These are phyloP conservation scores for Aspergillus sp. DNA, from an alignment of 2,329 filamentous ascomycete genomes.

Conservation along the genomic window DNA sequence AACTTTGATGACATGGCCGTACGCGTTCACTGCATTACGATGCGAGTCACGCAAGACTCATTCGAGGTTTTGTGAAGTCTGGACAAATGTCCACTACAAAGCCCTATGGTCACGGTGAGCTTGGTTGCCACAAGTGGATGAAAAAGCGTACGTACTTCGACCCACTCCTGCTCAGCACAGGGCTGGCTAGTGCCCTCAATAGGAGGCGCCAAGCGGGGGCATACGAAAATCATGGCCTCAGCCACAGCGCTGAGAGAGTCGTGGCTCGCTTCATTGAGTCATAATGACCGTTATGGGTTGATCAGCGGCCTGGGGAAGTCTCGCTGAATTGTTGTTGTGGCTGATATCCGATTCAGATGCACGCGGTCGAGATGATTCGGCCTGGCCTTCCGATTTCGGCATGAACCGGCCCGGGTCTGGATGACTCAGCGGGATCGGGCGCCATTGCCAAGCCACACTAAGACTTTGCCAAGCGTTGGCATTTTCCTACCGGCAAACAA, in stretches of 20 bases:
- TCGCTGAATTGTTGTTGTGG: neutral
- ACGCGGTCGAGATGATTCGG: neutral
- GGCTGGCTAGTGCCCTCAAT: neutral
- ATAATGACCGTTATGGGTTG: neutral
- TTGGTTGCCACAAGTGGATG: slow-evolving; percentile 2
- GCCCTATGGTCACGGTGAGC: neutral
- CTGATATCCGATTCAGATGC: neutral
- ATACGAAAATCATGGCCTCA: neutral
- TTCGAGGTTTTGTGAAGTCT: neutral
- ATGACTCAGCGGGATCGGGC: neutral
- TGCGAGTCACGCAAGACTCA: neutral
- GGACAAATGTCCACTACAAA: neutral
- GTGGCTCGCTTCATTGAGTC: neutral
- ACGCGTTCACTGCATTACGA: neutral
- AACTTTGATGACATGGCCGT: neutral
- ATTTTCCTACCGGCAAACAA: neutral
- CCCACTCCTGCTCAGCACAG: neutral
- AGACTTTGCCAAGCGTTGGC: neutral
- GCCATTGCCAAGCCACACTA: neutral
- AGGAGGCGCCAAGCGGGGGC: neutral
- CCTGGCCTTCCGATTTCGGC: neutral
- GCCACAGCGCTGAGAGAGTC: neutral
- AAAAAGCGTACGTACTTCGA: slow-evolving; percentile 3
- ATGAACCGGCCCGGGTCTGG: neutral
- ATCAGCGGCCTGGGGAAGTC: neutral